Conservation (phyloP, 768 basidiomycete genomes). For the Kwoniella sp. region DNA sequence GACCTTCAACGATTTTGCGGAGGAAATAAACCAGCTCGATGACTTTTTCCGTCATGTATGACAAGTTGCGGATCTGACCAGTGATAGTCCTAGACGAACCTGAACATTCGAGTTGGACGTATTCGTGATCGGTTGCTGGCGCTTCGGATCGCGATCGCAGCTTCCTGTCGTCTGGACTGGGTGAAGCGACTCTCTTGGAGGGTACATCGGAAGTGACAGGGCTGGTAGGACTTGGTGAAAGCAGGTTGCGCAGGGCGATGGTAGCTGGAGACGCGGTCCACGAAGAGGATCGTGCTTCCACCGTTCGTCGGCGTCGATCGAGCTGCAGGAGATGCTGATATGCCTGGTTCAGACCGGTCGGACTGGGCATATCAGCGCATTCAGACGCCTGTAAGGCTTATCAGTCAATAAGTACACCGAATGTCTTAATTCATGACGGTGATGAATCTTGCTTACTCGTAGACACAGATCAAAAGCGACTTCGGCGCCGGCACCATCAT, state of each 20-base stretch:
- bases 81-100: conserved; percentile 44
- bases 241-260: conserved; percentile 43
- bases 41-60: conserved; percentile 42
- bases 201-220: conserved; percentile 14
- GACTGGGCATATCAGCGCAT: conserved; percentile 39
- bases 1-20: conserved; percentile 45
- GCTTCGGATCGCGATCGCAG: conserved; percentile 10
- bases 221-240: conserved; percentile 28
- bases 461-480: conserved; percentile 44
- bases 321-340: conserved; percentile 35
- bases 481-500: conserved; percentile 27
- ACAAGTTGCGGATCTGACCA: conserved; percentile 35
- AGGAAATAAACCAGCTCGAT: conserved; percentile 49
- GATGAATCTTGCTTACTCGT: too few species aligned
- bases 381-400: conserved; percentile 35
- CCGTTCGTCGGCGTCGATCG: conserved; percentile 24
- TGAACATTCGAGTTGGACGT: conserved; percentile 38
- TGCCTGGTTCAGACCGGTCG: conserved; percentile 17
- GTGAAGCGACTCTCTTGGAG: conserved; percentile 32
- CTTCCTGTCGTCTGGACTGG: conserved; percentile 23
- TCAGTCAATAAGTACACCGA: not conserved
- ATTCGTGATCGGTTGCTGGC: conserved; percentile 13
- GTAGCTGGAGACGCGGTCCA: conserved; percentile 45
- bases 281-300: conserved; percentile 10
- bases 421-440: too few species aligned